Base-by-base conservation (phyloP, 352 stramenopile species). In the Phytophthora litchii region DNA sequence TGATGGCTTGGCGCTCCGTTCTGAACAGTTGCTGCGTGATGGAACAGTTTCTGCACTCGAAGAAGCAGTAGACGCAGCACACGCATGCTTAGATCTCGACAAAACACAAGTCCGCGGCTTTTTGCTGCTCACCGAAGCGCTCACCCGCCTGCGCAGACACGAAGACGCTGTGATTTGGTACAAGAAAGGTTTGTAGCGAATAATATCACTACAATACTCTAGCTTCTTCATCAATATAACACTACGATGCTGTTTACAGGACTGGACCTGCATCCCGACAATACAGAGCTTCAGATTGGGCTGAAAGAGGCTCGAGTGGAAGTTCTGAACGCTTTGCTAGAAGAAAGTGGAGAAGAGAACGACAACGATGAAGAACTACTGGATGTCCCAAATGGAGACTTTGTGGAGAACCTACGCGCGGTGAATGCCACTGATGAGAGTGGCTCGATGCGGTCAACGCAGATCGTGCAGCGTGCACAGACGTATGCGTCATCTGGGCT, bases 301-400 rank as follows among this genome's bases (percentile, higher is more conserved):
- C 62, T 92, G n/a, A 78, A 72, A 54, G 55, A 63, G 25, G 78
- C 83, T 47, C 76, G 83, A 34, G 60, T 92, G 20, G 70, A 66
- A 23, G 83, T 91, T 17, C 45, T 91, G 0, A 70, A 84, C 42
- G 49, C 69, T 40, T 54, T 88, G 47, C 43, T 80, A 20, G 54
- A 80, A 38, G 51, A 70, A 16, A 68, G 67, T 11, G 61, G 74
- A 3, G 64, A 79, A 29, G 71, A 72, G 17, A 59, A 76, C 0
- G 64, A 80, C 0, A 63, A 70, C 5, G 60, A 77, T 27, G 40
- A 34, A 32, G 43, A 54, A 12, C 21, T 38, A 16, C 40, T 48
- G 21, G 37, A 3, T 16, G 16, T 5, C 11, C 49, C 53, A 44
- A 40, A 35, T 45, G 25, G 29, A 35, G 19, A 7, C 11, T 59